phyloP scores from a whole-genome alignment of 2,329 filamentous ascomycete genomes.

The Fusarium beomiforme region DNA sequence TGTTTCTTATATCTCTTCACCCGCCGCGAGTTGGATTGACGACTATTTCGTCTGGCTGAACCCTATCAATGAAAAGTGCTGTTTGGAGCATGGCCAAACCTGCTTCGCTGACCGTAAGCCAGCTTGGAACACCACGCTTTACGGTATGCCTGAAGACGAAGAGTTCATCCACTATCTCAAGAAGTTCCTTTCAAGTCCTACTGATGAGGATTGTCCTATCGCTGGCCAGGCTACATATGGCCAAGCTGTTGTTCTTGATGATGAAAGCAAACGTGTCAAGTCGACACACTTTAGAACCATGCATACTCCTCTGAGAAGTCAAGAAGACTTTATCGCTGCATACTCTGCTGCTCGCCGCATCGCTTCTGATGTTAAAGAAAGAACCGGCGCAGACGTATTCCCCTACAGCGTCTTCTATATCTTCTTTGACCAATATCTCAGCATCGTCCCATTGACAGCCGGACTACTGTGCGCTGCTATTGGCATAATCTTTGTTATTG shows the following conservation, averaged over 20 bases:
- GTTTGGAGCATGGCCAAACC: slow-evolving; percentile 73
- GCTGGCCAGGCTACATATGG: slow-evolving; percentile 90
- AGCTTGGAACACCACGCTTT: slow-evolving; percentile 87
- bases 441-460: slow-evolving; percentile 82
- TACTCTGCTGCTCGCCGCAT: slow-evolving; percentile 92
- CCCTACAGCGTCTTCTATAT: slow-evolving; percentile 98
- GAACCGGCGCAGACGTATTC: slow-evolving; percentile 85
- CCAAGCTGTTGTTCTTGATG: slow-evolving; percentile 82
- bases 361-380: slow-evolving; percentile 75
- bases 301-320: slow-evolving; percentile 86
- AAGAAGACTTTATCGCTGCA: slow-evolving; percentile 91
- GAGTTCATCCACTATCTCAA: slow-evolving; percentile 90
- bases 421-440: slow-evolving; percentile 97
- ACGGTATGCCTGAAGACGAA: slow-evolving; percentile 91
- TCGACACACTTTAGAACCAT: slow-evolving; percentile 93
- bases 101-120: slow-evolving; percentile 85
- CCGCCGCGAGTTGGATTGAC: slow-evolving; percentile 94
- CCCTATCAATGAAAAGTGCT: slow-evolving; percentile 77
- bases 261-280: slow-evolving; percentile 71
- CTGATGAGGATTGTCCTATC: slow-evolving; percentile 84
- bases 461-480: slow-evolving; percentile 84
- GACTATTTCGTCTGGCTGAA: slow-evolving; percentile 98
- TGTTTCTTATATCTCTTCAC: slow-evolving; percentile 86
- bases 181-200: slow-evolving; percentile 83
- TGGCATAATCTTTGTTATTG: slow-evolving; percentile 84